A percentile compares a stretch with the other conserved stretches of the same genome.
phyloP scores from a whole-genome alignment of 2,329 filamentous ascomycete species.

The Thielaviopsis euricoi region DNA sequence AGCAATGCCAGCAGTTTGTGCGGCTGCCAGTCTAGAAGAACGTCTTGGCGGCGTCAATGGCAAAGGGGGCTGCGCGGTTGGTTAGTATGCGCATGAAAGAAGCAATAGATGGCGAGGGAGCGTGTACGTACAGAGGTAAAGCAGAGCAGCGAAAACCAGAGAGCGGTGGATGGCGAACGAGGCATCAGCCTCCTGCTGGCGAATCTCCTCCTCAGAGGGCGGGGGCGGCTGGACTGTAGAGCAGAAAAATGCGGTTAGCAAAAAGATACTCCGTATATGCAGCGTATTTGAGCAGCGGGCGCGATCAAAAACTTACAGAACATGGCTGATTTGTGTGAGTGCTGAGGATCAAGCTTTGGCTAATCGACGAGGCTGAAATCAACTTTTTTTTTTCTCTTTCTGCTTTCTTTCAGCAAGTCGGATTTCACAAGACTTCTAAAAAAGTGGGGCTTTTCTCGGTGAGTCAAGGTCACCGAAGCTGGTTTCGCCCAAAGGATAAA shows the following conservation, averaged over 20 bases:
- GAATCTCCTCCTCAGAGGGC: constrained; percentile 53
- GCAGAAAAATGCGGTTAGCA: background rate
- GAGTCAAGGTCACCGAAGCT: too few species aligned
- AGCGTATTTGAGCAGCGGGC: too few species aligned
- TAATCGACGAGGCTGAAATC: background rate
- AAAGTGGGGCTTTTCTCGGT: too few species aligned
- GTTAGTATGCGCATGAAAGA: background rate
- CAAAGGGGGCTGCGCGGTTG: constrained; percentile 34
- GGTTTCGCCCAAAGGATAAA: too few species aligned
- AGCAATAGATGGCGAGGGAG: background rate
- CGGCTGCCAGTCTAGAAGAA: constrained; percentile 21
- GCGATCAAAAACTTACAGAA: constrained; percentile 4
- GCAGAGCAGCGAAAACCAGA: constrained; percentile 44
- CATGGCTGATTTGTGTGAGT: constrained; percentile 3
- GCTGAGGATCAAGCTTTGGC: background rate
- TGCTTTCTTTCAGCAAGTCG: background rate
- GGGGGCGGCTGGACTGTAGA: constrained; percentile 48
- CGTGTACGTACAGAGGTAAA: constrained; percentile 56
- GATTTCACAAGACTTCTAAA: too few species aligned
- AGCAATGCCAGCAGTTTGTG: too few species aligned
- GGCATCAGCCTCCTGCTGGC: constrained; percentile 51
- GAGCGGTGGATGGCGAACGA: constrained; percentile 51
- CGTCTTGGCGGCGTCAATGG: constrained; percentile 34
- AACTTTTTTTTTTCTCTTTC: background rate
- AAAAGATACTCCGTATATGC: background rate